A percentile compares a stretch with the other conserved stretches of the same genome.
Evolutionary conservation across 495 filamentous ascomycete species (phyloP).

Genomic region (Lichina pygmaea): DNA sequence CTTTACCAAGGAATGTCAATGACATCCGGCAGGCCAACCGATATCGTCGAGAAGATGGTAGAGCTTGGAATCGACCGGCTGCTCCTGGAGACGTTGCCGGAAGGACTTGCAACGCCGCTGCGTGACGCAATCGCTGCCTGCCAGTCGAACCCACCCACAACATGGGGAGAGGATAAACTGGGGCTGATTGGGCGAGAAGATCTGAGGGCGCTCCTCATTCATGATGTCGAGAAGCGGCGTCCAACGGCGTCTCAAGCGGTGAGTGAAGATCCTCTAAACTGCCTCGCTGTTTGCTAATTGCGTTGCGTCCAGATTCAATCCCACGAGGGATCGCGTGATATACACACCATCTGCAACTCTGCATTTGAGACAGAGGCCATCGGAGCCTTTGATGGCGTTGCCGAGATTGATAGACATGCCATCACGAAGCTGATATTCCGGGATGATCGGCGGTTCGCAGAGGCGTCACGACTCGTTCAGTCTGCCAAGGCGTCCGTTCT

Average conservation of each 20-base stretch:
- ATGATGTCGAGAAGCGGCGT: constrained; percentile 5
- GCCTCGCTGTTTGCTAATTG: neutral
- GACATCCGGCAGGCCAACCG: neutral
- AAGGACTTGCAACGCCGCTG: constrained; percentile 49
- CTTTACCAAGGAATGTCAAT: neutral
- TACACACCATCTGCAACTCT: constrained; percentile 41
- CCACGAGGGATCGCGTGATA: constrained; percentile 41
- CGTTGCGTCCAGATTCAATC: constrained; percentile 19
- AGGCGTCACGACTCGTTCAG: constrained; percentile 54
- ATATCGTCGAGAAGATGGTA: constrained; percentile 34
- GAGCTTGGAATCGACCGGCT: constrained; percentile 25
- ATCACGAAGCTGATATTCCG: constrained; percentile 68
- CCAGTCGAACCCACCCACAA: constrained; percentile 51
- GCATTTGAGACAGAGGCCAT: constrained; percentile 28
- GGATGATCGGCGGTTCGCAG: constrained; percentile 65
- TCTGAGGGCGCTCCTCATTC: constrained; percentile 35
- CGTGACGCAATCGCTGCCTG: constrained; percentile 64
- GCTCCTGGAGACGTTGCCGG: constrained; percentile 57
- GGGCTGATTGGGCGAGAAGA: constrained; percentile 63
- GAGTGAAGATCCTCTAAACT: neutral
- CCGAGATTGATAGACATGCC: constrained; percentile 53
- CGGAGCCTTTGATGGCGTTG: constrained; percentile 33
- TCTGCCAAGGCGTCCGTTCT: constrained; percentile 51
- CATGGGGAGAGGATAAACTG: constrained; percentile 43
- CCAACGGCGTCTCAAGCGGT: neutral